These are phyloP conservation scores for Salvia sclarea DNA, from an alignment of 305 asterid genomes.

Conservation along the genomic window DNA sequence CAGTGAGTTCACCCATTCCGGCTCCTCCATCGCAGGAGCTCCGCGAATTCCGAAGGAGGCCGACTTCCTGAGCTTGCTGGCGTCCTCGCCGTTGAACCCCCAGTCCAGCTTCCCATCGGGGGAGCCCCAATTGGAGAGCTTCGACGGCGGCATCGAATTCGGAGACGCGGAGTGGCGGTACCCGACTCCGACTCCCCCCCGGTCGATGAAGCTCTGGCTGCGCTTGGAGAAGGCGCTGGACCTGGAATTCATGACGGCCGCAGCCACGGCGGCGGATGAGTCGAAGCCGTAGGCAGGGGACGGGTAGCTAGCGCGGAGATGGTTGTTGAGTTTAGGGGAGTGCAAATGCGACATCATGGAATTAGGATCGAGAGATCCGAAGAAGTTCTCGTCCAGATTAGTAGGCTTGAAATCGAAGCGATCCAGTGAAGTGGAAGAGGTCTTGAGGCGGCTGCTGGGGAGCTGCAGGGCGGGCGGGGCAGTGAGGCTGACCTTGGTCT, in stretches of 20 bases:
- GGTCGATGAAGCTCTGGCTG: conserved; percentile 88
- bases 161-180: conserved; percentile 27
- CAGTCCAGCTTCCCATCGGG: conserved; percentile 73
- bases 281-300: conserved; percentile 63
- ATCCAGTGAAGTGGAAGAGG: too few species aligned
- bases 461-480: conserved; percentile 62
- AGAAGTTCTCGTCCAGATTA: conserved; percentile 58
- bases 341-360: conserved; percentile 37
- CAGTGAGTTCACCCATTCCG: conserved; percentile 48
- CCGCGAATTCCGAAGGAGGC: conserved; percentile 63
- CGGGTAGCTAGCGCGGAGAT: conserved; percentile 75
- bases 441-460: conserved; percentile 62
- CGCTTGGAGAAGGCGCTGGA: conserved; percentile 71
- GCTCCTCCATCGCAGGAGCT: conserved; percentile 36
- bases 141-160: conserved; percentile 37
- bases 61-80: conserved; percentile 65
- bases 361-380: conserved; percentile 54
- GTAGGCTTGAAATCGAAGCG: conserved; percentile 60
- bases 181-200: not conserved
- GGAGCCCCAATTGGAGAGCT: conserved; percentile 60
- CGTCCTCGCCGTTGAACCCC: conserved; percentile 69
- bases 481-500: conserved; percentile 42
- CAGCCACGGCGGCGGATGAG: conserved; percentile 84
- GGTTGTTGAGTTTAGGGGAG: conserved; percentile 26
- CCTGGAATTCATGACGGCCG: conserved; percentile 84